Conservation (phyloP, 208 protist genomes). For the Trypanosoma rangeli region DNA sequence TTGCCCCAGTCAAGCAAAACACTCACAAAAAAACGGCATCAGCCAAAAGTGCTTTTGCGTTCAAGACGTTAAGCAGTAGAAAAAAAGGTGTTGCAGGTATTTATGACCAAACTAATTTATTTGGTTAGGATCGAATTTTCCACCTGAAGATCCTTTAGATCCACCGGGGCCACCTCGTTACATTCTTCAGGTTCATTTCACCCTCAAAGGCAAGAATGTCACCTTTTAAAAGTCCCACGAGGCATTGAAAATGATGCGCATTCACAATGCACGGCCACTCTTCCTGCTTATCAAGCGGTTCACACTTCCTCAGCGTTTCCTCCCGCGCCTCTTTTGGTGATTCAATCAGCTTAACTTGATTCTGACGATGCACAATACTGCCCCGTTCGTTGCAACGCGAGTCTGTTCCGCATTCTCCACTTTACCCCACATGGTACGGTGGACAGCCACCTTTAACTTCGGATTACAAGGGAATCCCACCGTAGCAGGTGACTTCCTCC, state of each 20-base stretch:
- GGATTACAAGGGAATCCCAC: conserved; percentile 53
- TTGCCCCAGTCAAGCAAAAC: too few species aligned
- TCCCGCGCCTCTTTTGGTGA: conserved; percentile 29
- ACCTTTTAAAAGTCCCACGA: conserved; percentile 46
- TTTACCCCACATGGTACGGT: conserved; percentile 74
- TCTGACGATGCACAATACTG: conserved; percentile 62
- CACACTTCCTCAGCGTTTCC: conserved; percentile 25
- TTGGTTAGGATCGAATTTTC: conserved; percentile 57
- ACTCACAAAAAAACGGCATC: too few species aligned
- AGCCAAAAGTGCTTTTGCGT: too few species aligned
- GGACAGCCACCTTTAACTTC: conserved; percentile 56
- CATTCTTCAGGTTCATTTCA: conserved; percentile 43
- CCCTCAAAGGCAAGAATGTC: conserved; percentile 73
- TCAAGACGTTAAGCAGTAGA: too few species aligned
- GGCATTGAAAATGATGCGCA: conserved; percentile 39
- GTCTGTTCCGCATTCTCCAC: conserved; percentile 86
- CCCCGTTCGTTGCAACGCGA: conserved; percentile 93
- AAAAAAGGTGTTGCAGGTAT: too few species aligned
- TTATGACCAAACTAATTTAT: conserved; percentile 96
- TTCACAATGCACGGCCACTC: conserved; percentile 49
- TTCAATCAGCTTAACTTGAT: conserved; percentile 52
- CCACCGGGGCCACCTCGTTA: conserved; percentile 81
- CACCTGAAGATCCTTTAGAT: conserved; percentile 62
- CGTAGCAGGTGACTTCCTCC: conserved; percentile 93
- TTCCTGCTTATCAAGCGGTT: conserved; percentile 13